A percentile compares a stretch with the other conserved stretches of the same genome.
Evolutionary conservation across 495 filamentous ascomycete genomes (phyloP).

Genomic region (Hypoxylon rickii): DNA sequence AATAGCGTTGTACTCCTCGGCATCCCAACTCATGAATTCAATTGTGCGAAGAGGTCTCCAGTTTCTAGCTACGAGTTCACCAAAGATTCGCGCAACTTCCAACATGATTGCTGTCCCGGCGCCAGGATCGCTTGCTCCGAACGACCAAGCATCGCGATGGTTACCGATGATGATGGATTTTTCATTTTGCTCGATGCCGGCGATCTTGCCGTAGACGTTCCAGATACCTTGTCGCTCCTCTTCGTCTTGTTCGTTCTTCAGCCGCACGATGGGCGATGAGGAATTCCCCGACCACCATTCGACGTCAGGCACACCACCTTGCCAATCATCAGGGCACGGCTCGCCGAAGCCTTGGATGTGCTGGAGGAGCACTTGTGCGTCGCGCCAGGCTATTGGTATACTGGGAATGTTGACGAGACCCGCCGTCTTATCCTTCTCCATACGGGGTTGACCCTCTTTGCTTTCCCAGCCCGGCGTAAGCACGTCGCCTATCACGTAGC

Average conservation of each 20-base stretch:
- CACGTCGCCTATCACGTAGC: conserved; percentile 83
- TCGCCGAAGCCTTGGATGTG: conserved; percentile 77
- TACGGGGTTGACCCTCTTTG: conserved; percentile 65
- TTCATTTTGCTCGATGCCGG: conserved; percentile 77
- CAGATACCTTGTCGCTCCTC: conserved; percentile 80
- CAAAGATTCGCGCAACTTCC: conserved; percentile 83
- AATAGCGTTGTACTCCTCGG: conserved; percentile 87
- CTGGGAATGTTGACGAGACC: conserved; percentile 84
- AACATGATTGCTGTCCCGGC: conserved; percentile 90
- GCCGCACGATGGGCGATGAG: conserved; percentile 74
- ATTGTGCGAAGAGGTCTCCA: conserved; percentile 94
- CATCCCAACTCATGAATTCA: conserved; percentile 95
- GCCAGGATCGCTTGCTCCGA: conserved; percentile 83
- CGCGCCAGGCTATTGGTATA: conserved; percentile 83
- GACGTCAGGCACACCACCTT: conserved; percentile 71
- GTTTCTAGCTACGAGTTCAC: conserved; percentile 70
- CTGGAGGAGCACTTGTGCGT: conserved; percentile 80
- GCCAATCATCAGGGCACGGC: conserved; percentile 73
- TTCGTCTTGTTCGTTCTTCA: conserved; percentile 90
- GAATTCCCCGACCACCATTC: conserved; percentile 83
- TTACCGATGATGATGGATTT: conserved; percentile 92
- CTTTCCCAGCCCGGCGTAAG: conserved; percentile 87
- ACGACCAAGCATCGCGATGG: conserved; percentile 92
- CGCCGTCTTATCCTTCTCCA: conserved; percentile 69
- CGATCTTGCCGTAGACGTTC: conserved; percentile 83